phyloP scores from a whole-genome alignment of 2,329 filamentous ascomycete species.

The Calycina marina region DNA sequence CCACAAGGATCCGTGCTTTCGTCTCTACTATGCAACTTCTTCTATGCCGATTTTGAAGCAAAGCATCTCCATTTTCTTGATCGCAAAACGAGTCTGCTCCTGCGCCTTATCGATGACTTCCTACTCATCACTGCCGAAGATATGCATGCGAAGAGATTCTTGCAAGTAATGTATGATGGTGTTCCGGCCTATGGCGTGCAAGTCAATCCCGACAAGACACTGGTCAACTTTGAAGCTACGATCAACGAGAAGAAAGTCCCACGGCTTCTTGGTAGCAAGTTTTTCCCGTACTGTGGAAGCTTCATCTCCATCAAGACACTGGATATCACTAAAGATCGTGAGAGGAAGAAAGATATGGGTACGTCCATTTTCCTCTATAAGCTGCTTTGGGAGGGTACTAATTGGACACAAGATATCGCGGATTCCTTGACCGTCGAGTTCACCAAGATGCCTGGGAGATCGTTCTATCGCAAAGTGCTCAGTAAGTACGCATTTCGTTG shows the following conservation, averaged over 20 bases:
- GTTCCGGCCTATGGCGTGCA: constrained; percentile 66
- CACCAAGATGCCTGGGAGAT: constrained; percentile 55
- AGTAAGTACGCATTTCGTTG: constrained; percentile 29
- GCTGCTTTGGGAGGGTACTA: constrained; percentile 15
- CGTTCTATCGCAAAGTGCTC: constrained; percentile 68
- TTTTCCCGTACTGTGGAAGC: constrained; percentile 88
- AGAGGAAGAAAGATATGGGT: constrained; percentile 36
- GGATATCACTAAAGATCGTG: constrained; percentile 56
- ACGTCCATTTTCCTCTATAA: constrained; percentile 22
- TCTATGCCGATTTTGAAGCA: constrained; percentile 77
- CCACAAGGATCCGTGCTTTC: constrained; percentile 88
- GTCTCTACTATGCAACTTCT: constrained; percentile 81
- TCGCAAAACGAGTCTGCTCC: constrained; percentile 44
- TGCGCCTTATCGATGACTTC: constrained; percentile 87
- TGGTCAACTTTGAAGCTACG: constrained; percentile 65
- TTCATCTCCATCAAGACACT: constrained; percentile 62
- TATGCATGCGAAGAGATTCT: constrained; percentile 54
- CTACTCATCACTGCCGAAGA: constrained; percentile 65
- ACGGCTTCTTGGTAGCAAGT: constrained; percentile 26
- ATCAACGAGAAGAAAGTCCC: constrained; percentile 39
- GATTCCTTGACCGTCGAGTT: constrained; percentile 71
- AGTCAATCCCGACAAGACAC: constrained; percentile 64
- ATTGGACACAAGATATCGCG: constrained; percentile 32
- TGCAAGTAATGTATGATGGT: constrained; percentile 67
- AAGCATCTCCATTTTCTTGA: constrained; percentile 53